A percentile compares a stretch with the other conserved stretches of the same genome.
These are phyloP conservation scores for Kalmusia sp. DNA, from an alignment of 2,329 filamentous ascomycete genomes.

Conservation along the genomic window DNA sequence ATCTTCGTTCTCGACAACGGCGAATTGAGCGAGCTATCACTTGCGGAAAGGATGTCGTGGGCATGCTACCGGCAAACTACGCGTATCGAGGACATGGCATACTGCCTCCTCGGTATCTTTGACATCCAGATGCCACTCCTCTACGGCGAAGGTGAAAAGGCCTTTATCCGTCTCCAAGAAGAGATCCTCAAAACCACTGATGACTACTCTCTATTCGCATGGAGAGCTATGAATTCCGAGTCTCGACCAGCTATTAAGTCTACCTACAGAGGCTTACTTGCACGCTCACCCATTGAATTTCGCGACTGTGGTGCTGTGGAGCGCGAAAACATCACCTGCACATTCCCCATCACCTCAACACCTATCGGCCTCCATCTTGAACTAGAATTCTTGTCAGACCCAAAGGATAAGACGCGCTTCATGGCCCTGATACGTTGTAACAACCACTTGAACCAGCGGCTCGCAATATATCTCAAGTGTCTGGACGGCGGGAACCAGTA, in stretches of 20 bases:
- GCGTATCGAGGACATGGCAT: conserved; percentile 36
- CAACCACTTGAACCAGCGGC: conserved; percentile 28
- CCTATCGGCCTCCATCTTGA: conserved; percentile 32
- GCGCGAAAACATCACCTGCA: conserved; percentile 25
- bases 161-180: conserved; percentile 35
- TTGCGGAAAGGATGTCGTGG: conserved; percentile 41
- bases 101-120: conserved; percentile 39
- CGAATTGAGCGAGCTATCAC: conserved; percentile 23
- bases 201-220: conserved; percentile 37
- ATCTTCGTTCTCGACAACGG: conserved; percentile 27
- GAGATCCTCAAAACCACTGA: conserved; percentile 36
- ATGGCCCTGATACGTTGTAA: conserved; percentile 29
- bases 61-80: conserved; percentile 33
- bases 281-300: conserved; percentile 31
- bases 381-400: conserved; percentile 28
- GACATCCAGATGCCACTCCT: conserved; percentile 39
- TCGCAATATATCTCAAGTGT: conserved; percentile 31
- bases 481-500: conserved; percentile 43
- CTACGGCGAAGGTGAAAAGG: conserved; percentile 38
- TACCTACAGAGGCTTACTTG: conserved; percentile 32
- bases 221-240: conserved; percentile 22
- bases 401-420: conserved; percentile 19
- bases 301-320: conserved; percentile 27
- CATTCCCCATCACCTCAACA: conserved; percentile 25
- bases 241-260: conserved; percentile 4